Conservation (phyloP, 2,329 filamentous ascomycete species). For the Botryosphaeria dothidea region DNA sequence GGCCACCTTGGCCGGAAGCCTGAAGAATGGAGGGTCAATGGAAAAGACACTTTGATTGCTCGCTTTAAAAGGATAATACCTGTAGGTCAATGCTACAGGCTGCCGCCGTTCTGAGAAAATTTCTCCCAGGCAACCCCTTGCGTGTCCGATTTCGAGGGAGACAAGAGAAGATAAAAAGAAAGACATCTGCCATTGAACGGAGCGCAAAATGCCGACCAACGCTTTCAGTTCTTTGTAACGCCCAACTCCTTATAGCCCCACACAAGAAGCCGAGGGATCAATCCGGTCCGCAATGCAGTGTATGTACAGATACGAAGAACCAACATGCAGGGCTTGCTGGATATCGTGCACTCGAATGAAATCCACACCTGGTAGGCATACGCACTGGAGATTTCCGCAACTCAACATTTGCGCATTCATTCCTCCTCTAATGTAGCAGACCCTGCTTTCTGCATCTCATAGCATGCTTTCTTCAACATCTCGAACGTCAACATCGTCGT, state of each 20-base stretch:
- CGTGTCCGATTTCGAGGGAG: background rate
- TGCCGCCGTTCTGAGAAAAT: background rate
- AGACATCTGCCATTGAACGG: background rate
- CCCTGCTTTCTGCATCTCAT: slow-evolving; percentile 13
- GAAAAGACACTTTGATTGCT: slow-evolving; percentile 2
- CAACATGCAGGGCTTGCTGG: slow-evolving; percentile 2
- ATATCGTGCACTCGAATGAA: slow-evolving; percentile 7
- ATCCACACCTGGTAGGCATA: background rate
- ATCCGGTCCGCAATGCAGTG: slow-evolving; percentile 8
- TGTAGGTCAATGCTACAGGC: background rate
- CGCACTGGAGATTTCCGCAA: background rate
- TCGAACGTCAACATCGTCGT: slow-evolving; percentile 98
- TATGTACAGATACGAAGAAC: slow-evolving; percentile 14
- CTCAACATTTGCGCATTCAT: background rate
- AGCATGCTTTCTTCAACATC: slow-evolving; percentile 59
- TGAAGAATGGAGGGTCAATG: background rate
- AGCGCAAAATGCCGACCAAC: background rate
- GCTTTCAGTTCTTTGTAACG: slow-evolving; percentile 1
- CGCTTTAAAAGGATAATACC: slow-evolving; percentile 1
- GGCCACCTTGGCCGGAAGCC: background rate
- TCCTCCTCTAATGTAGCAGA: slow-evolving; percentile 3
- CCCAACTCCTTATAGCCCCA: background rate
- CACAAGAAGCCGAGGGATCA: background rate
- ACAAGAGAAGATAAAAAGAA: background rate
- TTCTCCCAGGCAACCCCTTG: background rate